Conservation (phyloP, 257 asterid species). For the Paulownia fortunei region DNA sequence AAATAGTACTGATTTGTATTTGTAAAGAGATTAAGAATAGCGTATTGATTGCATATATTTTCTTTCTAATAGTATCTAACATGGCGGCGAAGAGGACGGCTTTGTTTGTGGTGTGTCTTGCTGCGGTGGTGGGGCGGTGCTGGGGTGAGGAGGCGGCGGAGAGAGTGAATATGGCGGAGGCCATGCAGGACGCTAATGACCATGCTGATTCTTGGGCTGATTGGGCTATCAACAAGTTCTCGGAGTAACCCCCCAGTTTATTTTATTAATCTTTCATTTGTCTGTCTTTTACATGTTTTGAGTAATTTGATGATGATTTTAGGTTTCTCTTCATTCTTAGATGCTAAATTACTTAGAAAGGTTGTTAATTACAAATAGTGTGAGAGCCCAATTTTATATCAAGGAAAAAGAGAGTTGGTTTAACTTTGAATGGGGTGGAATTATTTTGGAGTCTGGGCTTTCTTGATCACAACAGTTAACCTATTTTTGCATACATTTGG, state of each 20-base stretch:
- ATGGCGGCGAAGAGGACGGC: conserved; percentile 25
- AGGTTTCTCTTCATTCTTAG: not conserved
- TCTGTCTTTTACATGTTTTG: not conserved
- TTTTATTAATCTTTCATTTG: not conserved
- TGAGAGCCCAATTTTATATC: too few relatives aligned
- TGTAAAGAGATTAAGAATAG: not conserved
- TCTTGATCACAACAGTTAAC: not conserved
- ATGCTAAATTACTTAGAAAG: not conserved
- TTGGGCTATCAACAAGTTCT: conserved; percentile 51
- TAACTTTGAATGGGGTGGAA: not conserved
- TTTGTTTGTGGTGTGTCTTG: conserved; percentile 36
- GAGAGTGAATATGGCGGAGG: not conserved
- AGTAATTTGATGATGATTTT: not conserved
- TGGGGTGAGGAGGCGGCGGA: conserved; percentile 25
- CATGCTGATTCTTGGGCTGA: conserved; percentile 48
- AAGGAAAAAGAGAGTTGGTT: too few relatives aligned
- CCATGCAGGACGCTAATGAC: conserved; percentile 37
- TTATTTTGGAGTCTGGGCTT: too few relatives aligned
- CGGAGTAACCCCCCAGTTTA: conserved; percentile 41
- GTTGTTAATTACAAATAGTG: too few relatives aligned
- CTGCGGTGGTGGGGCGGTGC: conserved; percentile 36
- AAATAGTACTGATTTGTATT: not conserved
- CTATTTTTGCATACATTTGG: not conserved
- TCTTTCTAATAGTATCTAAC: not conserved
- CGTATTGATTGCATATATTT: not conserved